Evolutionary conservation across 495 filamentous ascomycete species (phyloP).

Genomic region (Lasiosphaeria miniovina): DNA sequence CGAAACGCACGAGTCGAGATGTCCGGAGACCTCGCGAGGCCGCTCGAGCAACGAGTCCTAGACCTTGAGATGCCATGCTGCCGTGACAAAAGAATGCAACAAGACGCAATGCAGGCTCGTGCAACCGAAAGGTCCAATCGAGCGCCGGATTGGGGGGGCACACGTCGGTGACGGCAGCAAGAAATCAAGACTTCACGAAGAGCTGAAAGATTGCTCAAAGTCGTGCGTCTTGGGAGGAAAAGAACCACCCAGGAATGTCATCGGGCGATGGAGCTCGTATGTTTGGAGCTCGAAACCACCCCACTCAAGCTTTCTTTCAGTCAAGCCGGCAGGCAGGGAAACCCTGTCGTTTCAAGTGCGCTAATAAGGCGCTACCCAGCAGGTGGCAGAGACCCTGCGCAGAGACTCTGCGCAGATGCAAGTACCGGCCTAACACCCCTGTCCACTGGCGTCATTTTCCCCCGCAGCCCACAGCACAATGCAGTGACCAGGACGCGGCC

Average conservation of each 20-base stretch:
- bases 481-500: neutral
- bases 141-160: too few relatives aligned
- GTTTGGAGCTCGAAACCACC: conserved; percentile 13
- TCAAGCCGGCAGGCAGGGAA: conserved; percentile 7
- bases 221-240: neutral
- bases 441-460: neutral
- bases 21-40: conserved; percentile 20
- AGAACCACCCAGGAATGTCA: neutral
- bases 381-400: neutral
- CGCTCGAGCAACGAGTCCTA: conserved; percentile 26
- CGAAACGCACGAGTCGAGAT: conserved; percentile 2
- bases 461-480: neutral
- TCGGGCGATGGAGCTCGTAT: conserved; percentile 7
- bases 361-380: neutral
- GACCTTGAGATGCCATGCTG: conserved; percentile 8
- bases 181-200: neutral
- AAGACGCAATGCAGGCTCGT: too few relatives aligned
- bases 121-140: too few relatives aligned
- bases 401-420: neutral
- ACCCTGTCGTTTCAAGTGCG: neutral
- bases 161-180: too few relatives aligned
- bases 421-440: neutral
- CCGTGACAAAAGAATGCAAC: neutral
- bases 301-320: conserved; percentile 15
- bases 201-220: neutral